Base-by-base conservation (phyloP, 257 asterid species). In the Prunella vulgaris region DNA sequence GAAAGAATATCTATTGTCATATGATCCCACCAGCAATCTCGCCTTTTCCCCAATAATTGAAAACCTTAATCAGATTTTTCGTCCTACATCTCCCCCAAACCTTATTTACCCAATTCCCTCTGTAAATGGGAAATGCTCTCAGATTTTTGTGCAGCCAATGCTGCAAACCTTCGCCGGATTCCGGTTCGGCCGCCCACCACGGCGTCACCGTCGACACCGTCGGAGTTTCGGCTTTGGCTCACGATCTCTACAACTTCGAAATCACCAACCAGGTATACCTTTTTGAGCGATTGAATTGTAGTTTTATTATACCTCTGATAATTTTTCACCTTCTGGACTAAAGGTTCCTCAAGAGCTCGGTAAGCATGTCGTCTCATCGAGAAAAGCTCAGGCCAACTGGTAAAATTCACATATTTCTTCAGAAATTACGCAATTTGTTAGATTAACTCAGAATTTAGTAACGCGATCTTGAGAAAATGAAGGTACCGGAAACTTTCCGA, bases 321-420 rank as follows among this genome's bases (percentile, higher is more conserved):
- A n/a, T 33, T 60, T 54, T 66, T 42, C 0, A 42, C 0, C 13
- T 42, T 42, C 49, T 3, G 46, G 38, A 54, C 53, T 37, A 27
- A 4, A 93, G 99, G 96, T 93, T 73, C 97, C 99, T 67, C 90
- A 81, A 83, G 97, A 84, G 73, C 85, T 93, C 14, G 58, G 71
- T 21, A 78, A 80, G 68, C 88, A 90, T 76, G 98, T 85, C 35
- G 93, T 79, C 42, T 93, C 98, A 30, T 86, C 96, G 66, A 85
- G 74, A 81, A 93, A 90, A 81, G 93, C 98, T 65, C 98, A 93
- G 70, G 77, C 90, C 67, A 90, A 90, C 82, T 93, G 98, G 97
- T 93, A 86, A n/a, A n/a, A n/a, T n/a, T n/a, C n/a, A n/a, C n/a
- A n/a, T n/a, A n/a, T n/a, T n/a, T n/a, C n/a, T n/a, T n/a, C 18